A percentile compares a stretch with the other conserved stretches of the same genome.
These are phyloP conservation scores for Babjeviella inositovora DNA, from an alignment of 805 yeast genomes.

Conservation along the genomic window DNA sequence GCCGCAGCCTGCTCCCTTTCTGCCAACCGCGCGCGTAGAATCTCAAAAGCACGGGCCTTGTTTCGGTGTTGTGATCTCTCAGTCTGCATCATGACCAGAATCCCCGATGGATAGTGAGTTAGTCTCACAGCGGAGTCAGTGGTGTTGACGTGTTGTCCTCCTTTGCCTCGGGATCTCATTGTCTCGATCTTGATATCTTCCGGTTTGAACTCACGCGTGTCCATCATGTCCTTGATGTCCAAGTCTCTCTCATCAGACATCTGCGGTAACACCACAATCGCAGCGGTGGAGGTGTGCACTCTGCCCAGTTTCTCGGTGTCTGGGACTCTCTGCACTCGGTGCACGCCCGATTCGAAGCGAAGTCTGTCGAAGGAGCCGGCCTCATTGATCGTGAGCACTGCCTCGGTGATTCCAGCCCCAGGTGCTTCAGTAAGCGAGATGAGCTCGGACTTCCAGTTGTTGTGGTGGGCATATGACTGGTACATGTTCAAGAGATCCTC, in stretches of 20 bases:
- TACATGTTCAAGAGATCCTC: conserved; percentile 75
- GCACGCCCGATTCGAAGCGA: conserved; percentile 88
- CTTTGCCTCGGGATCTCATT: conserved; percentile 96
- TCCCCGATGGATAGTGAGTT: conserved; percentile 85
- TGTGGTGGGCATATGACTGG: conserved; percentile 42
- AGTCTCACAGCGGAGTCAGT: conserved; percentile 94
- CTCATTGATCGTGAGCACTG: conserved; percentile 55
- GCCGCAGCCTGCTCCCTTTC: conserved; percentile 57
- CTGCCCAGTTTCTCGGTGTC: conserved; percentile 89
- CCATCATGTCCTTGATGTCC: conserved; percentile 26
- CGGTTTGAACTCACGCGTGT: conserved; percentile 60
- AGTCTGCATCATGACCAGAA: conserved; percentile 81
- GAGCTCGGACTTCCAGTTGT: conserved; percentile 52
- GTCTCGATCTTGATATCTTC: conserved; percentile 88
- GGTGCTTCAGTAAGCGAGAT: conserved; percentile 39
- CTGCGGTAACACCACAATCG: conserved; percentile 85
- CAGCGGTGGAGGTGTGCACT: conserved; percentile 91
- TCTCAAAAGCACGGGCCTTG: conserved; percentile 80
- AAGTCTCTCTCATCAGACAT: conserved; percentile 37
- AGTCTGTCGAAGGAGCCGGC: conserved; percentile 64
- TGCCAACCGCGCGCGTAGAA: conserved; percentile 72
- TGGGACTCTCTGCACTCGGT: conserved; percentile 89
- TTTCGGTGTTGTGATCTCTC: conserved; percentile 90
- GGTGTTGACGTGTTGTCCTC: conserved; percentile 96
- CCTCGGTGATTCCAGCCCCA: conserved; percentile 62